Evolutionary conservation across 1,284 basidiomycete species (phyloP), one percentile per base, ranked within the genome.

Genomic region (Ceratobasidium sp.): DNA sequence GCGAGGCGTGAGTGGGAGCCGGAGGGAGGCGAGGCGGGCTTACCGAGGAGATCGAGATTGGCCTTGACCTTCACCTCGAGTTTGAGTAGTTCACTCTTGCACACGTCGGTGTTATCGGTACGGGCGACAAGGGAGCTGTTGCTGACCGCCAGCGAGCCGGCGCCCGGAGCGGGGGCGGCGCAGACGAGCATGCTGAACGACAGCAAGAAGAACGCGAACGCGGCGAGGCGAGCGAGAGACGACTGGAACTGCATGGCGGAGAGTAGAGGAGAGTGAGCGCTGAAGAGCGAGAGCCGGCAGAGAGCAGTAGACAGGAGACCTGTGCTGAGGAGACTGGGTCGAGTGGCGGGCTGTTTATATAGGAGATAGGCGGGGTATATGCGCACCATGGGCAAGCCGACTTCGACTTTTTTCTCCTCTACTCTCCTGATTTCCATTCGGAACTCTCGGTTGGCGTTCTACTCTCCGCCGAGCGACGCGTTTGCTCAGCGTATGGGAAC

Each of bases 241-340:
- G 70, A 73, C 44, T 73, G 33, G 70, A 73, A 28, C 57, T 73
- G 70, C 70, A 73, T 73, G 40, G 57, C 28, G 57, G 69, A 42
- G 50, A 59, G 15, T 28, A 57, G 44, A 23, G 48, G 42, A 23
- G 42, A 57, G 17, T 28, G 57, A 46, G 23, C 6, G 67, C 20
- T 40, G 50, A 15, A 26, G 40, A 20, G 48, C 48, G 17, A 62
- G 20, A 70, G 54, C 68, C 38, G 66, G 44, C 38, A 48, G 57
- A 33, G 70, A 61, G 56, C 57, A 46, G 57, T 17, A 73, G 70
- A 73, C 70, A 73, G 70, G 70, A 28, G 70, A 61, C 70, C 70
- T 73, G 70, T 73, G 70, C 70, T 73, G 70, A 10, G 2, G 42
- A 73, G 70, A 62, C 56, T 73, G 56, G 48, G 50, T 70, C 50